These are phyloP conservation scores for Hibiscus mutabilis DNA, from an alignment of 345 rosid species.

Conservation along the genomic window DNA sequence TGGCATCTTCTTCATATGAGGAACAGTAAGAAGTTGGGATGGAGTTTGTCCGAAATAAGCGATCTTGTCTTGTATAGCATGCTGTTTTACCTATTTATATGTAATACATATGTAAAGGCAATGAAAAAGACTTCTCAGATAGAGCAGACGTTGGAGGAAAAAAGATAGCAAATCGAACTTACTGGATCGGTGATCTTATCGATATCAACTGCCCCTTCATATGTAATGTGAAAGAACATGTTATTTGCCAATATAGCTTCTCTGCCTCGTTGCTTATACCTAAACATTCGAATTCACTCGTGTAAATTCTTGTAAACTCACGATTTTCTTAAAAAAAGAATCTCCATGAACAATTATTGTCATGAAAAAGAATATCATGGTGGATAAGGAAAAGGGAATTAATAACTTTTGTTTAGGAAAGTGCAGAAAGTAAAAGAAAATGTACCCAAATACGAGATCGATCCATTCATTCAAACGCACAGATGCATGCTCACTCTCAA, in stretches of 20 bases:
- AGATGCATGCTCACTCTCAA: slow-evolving; percentile 96
- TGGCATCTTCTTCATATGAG: slow-evolving; percentile 80
- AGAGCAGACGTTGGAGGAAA: slow-evolving; percentile 1
- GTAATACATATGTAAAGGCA: slow-evolving; percentile 13
- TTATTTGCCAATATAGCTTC: slow-evolving; percentile 91
- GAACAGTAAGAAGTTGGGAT: slow-evolving; percentile 81
- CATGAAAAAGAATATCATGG: no score
- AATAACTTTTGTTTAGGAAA: no score
- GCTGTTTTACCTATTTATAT: slow-evolving; percentile 65
- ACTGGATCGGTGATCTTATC: slow-evolving; percentile 87
- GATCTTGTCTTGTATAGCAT: slow-evolving; percentile 88
- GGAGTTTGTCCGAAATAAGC: slow-evolving; percentile 99
- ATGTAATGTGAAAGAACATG: slow-evolving; percentile 92
- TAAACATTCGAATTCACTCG: slow-evolving; percentile 26
- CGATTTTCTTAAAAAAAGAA: background rate
- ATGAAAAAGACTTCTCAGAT: slow-evolving; percentile 10
- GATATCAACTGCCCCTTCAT: slow-evolving; percentile 90
- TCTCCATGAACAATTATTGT: no score
- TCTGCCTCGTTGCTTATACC: slow-evolving; percentile 96
- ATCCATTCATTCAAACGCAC: slow-evolving; percentile 98
- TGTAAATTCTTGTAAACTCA: background rate
- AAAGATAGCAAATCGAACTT: slow-evolving; percentile 23
- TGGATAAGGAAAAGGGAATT: no score
- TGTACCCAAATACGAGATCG: slow-evolving; percentile 93
- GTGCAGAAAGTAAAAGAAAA: slow-evolving; percentile 2